Conservation (phyloP, 2,329 filamentous ascomycete genomes). For the Didymella lethalis region DNA sequence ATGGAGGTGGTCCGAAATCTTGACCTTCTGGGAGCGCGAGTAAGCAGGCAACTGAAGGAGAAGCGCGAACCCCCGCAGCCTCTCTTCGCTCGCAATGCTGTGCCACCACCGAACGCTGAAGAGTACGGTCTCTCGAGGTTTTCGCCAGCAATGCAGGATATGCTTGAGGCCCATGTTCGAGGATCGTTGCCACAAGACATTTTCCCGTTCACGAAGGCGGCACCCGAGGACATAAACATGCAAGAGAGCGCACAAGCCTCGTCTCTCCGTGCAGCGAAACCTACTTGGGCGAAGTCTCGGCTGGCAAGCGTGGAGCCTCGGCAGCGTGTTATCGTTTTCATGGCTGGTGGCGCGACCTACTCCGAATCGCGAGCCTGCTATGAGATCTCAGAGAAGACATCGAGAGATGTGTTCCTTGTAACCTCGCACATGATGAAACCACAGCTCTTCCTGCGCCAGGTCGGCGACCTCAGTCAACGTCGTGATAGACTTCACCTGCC, state of each 20-base stretch:
- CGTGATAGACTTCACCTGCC: constrained; percentile 81
- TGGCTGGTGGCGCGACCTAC: constrained; percentile 94
- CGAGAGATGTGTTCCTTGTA: constrained; percentile 84
- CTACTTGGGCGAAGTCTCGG: constrained; percentile 90
- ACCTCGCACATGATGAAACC: constrained; percentile 95
- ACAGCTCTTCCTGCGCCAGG: constrained; percentile 79
- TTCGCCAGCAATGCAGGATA: constrained; percentile 79
- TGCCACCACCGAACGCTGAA: constrained; percentile 63
- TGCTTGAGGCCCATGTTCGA: constrained; percentile 74
- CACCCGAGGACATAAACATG: constrained; percentile 67
- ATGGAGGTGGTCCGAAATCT: constrained; percentile 78
- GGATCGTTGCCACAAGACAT: constrained; percentile 54
- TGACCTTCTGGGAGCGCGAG: constrained; percentile 79
- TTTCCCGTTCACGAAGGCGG: constrained; percentile 60
- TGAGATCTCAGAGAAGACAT: constrained; percentile 75
- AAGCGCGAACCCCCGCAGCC: constrained; percentile 69
- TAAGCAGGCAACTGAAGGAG: constrained; percentile 79
- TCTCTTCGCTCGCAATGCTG: constrained; percentile 74
- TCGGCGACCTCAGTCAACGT: constrained; percentile 79
- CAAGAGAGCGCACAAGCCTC: constrained; percentile 60
- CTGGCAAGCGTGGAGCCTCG: constrained; percentile 78
- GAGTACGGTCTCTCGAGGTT: constrained; percentile 89
- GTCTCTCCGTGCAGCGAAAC: constrained; percentile 88
- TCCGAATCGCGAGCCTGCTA: constrained; percentile 91
- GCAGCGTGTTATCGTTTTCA: constrained; percentile 90